phyloP scores from a whole-genome alignment of 2,329 filamentous ascomycete genomes.

The Neofusicoccum kwambonambiense region DNA sequence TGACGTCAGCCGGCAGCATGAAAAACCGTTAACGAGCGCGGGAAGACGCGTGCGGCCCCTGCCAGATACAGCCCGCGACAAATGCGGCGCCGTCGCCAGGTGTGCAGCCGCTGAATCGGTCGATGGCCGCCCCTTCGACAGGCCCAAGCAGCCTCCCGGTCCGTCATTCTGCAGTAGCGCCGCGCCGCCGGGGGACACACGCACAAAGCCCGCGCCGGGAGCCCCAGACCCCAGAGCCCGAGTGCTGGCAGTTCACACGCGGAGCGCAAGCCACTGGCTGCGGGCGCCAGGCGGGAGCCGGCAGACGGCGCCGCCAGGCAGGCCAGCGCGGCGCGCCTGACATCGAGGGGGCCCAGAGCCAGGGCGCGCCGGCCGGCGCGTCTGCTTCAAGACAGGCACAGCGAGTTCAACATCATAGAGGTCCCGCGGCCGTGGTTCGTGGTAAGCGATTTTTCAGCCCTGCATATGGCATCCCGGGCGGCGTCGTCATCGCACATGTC shows the following conservation, averaged over 20 bases:
- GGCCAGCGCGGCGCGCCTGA: neutral
- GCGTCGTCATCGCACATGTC: slow-evolving; percentile 11
- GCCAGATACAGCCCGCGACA: slow-evolving; percentile 7
- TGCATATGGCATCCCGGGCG: slow-evolving; percentile 1
- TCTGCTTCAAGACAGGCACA: no score
- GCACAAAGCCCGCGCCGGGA: neutral
- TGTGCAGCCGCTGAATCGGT: neutral
- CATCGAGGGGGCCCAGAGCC: no score
- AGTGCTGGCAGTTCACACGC: neutral
- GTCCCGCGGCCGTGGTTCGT: neutral
- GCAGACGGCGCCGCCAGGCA: neutral
- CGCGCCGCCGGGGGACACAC: neutral
- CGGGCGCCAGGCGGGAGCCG: neutral
- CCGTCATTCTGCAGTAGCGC: slow-evolving; percentile 14
- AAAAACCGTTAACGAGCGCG: slow-evolving; percentile 13
- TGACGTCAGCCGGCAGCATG: slow-evolving; percentile 18
- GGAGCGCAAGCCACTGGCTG: no score
- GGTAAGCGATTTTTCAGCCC: slow-evolving; percentile 3
- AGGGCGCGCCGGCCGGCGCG: no score
- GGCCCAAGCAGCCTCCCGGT: neutral
- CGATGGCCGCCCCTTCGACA: slow-evolving; percentile 1
- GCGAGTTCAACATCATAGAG: neutral
- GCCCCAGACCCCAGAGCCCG: neutral
- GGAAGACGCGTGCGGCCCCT: slow-evolving; percentile 17
- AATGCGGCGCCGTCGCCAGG: neutral